Conservation (phyloP, 805 yeast species). For the Cyberlindnera suaveolens region DNA sequence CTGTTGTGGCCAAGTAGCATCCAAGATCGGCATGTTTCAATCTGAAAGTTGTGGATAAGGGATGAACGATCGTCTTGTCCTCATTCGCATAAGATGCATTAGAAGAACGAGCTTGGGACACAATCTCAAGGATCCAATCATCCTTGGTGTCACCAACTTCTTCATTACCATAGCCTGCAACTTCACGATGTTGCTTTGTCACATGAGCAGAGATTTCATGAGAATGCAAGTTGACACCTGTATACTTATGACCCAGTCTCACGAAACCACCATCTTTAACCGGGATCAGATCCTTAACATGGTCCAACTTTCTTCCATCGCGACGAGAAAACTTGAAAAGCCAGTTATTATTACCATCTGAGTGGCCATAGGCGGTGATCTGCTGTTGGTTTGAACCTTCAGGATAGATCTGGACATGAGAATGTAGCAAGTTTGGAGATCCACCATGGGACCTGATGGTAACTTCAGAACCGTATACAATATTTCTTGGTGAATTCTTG, state of each 20-base stretch:
- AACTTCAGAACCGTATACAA: slow-evolving; percentile 47
- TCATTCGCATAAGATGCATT: slow-evolving; percentile 34
- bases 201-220: slow-evolving; percentile 77
- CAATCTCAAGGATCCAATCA: slow-evolving; percentile 86
- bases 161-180: slow-evolving; percentile 77
- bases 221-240: slow-evolving; percentile 76
- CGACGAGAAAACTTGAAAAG: slow-evolving; percentile 54
- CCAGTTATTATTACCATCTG: slow-evolving; percentile 86
- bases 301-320: slow-evolving; percentile 7
- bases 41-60: slow-evolving; percentile 71
- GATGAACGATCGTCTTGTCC: slow-evolving; percentile 57
- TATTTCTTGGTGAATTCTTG: slow-evolving; percentile 60
- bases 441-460: slow-evolving; percentile 59
- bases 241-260: slow-evolving; percentile 62
- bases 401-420: slow-evolving; percentile 82
- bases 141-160: slow-evolving; percentile 74
- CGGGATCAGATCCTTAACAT: slow-evolving; percentile 3
- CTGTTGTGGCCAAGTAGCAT: slow-evolving; percentile 75
- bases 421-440: slow-evolving; percentile 74
- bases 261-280: slow-evolving; percentile 60
- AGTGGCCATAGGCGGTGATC: slow-evolving; percentile 85
- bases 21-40: slow-evolving; percentile 56
- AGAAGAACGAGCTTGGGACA: slow-evolving; percentile 41
- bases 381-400: slow-evolving; percentile 94
- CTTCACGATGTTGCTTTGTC: slow-evolving; percentile 65